phyloP scores from a whole-genome alignment of 2,329 filamentous ascomycete genomes.

The Sphaerostilbella broomeana region DNA sequence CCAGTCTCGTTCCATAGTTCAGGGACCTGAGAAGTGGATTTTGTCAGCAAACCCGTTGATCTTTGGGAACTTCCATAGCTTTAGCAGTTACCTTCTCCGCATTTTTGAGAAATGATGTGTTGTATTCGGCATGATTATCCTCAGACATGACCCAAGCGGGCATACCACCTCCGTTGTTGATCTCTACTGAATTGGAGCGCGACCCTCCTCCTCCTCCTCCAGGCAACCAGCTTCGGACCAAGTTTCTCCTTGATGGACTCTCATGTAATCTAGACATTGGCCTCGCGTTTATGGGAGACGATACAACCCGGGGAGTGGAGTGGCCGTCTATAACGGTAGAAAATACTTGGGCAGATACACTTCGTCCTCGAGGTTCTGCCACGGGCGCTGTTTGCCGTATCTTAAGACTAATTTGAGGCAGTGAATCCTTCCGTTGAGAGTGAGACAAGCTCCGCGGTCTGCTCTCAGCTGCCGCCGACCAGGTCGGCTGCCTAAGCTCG shows the following conservation, averaged over 20 bases:
- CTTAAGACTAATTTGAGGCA: constrained; percentile 18
- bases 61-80: neutral
- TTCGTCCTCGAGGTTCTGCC: constrained; percentile 36
- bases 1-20: constrained; percentile 60
- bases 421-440: constrained; percentile 22
- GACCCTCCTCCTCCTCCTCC: too few relatives aligned
- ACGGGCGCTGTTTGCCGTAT: constrained; percentile 27
- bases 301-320: constrained; percentile 28
- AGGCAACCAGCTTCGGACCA: constrained; percentile 50
- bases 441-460: constrained; percentile 30
- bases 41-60: constrained; percentile 1
- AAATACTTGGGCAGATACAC: constrained; percentile 42
- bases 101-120: constrained; percentile 42
- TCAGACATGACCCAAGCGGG: constrained; percentile 52
- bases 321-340: constrained; percentile 22
- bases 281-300: constrained; percentile 25
- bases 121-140: constrained; percentile 49
- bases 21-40: constrained; percentile 43
- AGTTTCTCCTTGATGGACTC: constrained; percentile 38
- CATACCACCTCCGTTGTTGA: constrained; percentile 17
- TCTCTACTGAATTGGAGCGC: constrained; percentile 42
- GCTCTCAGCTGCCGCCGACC: too few relatives aligned
- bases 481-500: too few relatives aligned
- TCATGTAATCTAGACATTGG: constrained; percentile 31
- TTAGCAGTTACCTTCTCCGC: constrained; percentile 45